Base-by-base conservation (phyloP, 345 rosid species). In the Lepidium didymum region DNA sequence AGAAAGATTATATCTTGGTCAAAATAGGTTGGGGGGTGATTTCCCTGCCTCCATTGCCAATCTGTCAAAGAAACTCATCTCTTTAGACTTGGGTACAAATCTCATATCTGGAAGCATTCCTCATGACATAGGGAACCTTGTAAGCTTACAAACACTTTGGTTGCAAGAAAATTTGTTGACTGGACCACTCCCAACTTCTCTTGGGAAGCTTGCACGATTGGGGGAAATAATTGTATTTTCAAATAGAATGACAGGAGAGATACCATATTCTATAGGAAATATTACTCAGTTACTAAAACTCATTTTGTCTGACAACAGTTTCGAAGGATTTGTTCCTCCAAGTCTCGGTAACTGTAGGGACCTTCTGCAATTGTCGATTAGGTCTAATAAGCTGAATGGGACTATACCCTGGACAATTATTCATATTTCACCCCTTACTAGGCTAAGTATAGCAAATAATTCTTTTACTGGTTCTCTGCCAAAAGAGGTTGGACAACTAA, bases 1-100 rank as follows among this genome's bases (percentile, higher is more conserved):
- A 25, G 0, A 21, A 5, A 0, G 0, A 0, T 35, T 55, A 9
- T 0, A 0, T 1, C 4, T 56, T 31, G 7, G 42, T 18, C 0
- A 0, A 0, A 68, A 56, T 45, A 44, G 56, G 27, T 33, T 68
- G 6, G 47, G 47, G 0, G 64, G 73, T 45, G 4, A 56, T 6
- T 68, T 68, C 6, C 70, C 70, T 31, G 3, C 7, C 0, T 27
- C 62, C 0, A 8, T 66, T 40, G 9, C 14, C 3, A 66, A 66
- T 37, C 6, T 64, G 3, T 64, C 69, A 6, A 23, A 3, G 0
- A 21, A 50, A 6, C 56, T 63, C 4, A 4, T 0, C 10, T 0
- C 0, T 0, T 47, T 49, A 36, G 0, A 0, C 9, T 35, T 64
- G 7, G 2, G 0, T 49, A 0, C 0, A 12, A 63, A 47, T 10